Evolutionary conservation across 768 basidiomycete species (phyloP), one percentile per base, ranked within the genome.

Genomic region (Lactifluus pinguis): DNA sequence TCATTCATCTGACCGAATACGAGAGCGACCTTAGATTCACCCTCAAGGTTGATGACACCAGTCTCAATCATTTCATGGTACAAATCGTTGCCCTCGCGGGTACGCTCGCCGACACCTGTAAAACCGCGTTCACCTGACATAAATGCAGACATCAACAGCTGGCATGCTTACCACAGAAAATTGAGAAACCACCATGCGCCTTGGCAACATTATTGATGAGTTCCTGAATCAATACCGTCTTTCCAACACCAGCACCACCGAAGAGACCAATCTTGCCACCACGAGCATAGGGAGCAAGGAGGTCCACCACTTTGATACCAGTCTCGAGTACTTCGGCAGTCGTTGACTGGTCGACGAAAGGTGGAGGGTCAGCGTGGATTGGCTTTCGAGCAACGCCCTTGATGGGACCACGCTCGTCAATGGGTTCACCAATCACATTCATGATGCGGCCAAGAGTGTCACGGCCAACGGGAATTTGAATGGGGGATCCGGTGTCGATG

Each of bases 1-100:
- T 99, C 97, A 80, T 99, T 99, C 97, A 99, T 99, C 80, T 99
- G 97, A 82, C 97, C 97, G 81, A 99, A 99, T 69, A 99, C 97
- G 66, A 99, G 86, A 71, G 97, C 95, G 77, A 98, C 97, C 85
- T 99, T 99, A 75, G 97, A 99, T 77, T 98, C 95, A 76, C 95
- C 97, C 73, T 98, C 84, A 72, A 98, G 86, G 79, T 98, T 95
- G 84, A 99, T 99, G 84, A 99, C 97, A 86, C 97, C 97, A 60
- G 97, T 99, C 76, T 99, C 95, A 77, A 98, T 98, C 97, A 99
- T 97, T 79, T 95, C 93, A 75, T 97, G 93, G 78, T 95, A 95
- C 68, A 95, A 78, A 79, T 94, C 97, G 81, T 99, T 99, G 79
- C 97, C 97, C 87, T 99, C 97, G 81, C 97, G 95, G 65, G 97